Base-by-base conservation (phyloP, 331 rosid genomes). In the Saraca asoca region DNA sequence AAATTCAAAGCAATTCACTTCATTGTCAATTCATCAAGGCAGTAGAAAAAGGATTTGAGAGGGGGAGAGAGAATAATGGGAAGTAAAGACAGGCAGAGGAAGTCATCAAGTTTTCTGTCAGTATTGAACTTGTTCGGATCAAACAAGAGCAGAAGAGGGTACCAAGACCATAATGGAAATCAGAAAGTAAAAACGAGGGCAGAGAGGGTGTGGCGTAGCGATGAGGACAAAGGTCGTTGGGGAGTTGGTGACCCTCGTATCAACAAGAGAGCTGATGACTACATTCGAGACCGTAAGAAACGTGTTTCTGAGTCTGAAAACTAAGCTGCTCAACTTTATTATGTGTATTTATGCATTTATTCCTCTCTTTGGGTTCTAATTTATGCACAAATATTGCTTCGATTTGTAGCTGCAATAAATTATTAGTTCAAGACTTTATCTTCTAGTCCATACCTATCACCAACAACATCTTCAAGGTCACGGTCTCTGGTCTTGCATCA, bases 241-340 rank as follows among this genome's bases (percentile, higher is more conserved):
- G 83, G 83, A 1, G 77, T 70, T 10, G 89, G 82, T 62, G 83
- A 77, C 20, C 89, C 84, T 14, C 46, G 51, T 16, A 84, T 84
- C 58, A 70, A 84, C 79, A 46, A 5, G 31, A 81, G 61, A 58
- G 84, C 86, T 33, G 66, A 62, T 2, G 46, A 11, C 37, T 84
- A 66, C 75, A 84, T 84, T 73, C 71, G 38, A 20, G 20, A 34
- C n/a, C 63, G 75, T 9, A 84, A 48, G 75, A 73, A 64, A n/a
- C 74, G 78, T 24, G 74, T 51, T 38, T 67, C 19, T 0, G 73
- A 59, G 35, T 43, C 73, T 19, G 73, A 74, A 41, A 41, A 64
- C 59, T 61, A 12, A 24, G 2, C 31, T 24, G 31, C 1, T 67
- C 58, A 62, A 64, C 39, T 72, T 75, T 3, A 18, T 31, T 16